These are phyloP conservation scores for Trichoderma polysporum DNA, from an alignment of 2,329 filamentous ascomycete species.

Conservation along the genomic window DNA sequence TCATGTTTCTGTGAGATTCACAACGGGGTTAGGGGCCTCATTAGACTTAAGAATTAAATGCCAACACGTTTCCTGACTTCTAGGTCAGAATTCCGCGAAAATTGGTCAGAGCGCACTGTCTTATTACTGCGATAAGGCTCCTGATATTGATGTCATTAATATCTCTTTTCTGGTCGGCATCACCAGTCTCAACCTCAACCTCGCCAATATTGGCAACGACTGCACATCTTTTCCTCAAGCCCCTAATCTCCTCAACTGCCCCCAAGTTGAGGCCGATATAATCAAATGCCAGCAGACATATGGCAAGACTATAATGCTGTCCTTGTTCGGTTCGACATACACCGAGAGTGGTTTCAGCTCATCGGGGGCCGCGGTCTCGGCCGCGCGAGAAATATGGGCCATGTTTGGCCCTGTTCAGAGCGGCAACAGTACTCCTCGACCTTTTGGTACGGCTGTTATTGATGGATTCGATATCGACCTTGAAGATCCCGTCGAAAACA, in stretches of 20 bases:
- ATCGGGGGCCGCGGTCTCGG: constrained; percentile 48
- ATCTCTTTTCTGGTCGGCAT: constrained; percentile 63
- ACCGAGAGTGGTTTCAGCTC: constrained; percentile 64
- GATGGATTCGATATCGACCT: constrained; percentile 80
- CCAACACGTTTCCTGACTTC: neutral
- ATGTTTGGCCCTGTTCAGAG: constrained; percentile 62
- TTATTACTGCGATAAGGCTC: constrained; percentile 53
- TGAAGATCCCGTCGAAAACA: constrained; percentile 53
- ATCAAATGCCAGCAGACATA: constrained; percentile 56
- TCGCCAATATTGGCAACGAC: constrained; percentile 60
- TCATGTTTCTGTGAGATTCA: too few relatives aligned
- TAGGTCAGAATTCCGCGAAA: constrained; percentile 60
- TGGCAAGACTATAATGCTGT: constrained; percentile 67
- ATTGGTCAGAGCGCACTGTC: constrained; percentile 55
- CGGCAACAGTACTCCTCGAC: constrained; percentile 52
- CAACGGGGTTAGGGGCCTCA: too few relatives aligned
- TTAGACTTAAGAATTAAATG: too few relatives aligned
- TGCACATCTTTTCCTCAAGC: constrained; percentile 55
- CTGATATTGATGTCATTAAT: constrained; percentile 6
- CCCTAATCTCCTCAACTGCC: constrained; percentile 53
- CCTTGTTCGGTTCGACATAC: constrained; percentile 67
- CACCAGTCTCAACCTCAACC: constrained; percentile 57
- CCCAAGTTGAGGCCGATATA: constrained; percentile 60
- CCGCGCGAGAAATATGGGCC: constrained; percentile 65
- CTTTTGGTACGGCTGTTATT: constrained; percentile 64